Percentiles rank a stretch among this genome's conserved stretches.
These are phyloP conservation scores for Colletotrichum falcatum DNA, from an alignment of 2,329 filamentous ascomycete species.

Conservation along the genomic window DNA sequence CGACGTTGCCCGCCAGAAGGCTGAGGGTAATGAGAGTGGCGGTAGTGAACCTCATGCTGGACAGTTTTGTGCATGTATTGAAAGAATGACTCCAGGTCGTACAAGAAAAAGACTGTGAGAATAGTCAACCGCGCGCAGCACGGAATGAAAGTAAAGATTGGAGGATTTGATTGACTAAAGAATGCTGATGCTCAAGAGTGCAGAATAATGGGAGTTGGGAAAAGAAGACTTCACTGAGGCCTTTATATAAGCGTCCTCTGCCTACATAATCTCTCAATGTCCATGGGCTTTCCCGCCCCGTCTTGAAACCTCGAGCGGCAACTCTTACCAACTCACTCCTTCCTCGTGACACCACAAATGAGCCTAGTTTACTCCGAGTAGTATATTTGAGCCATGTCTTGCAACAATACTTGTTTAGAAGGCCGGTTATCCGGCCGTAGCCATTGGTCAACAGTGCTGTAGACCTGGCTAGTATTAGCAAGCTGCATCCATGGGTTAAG, in stretches of 20 bases:
- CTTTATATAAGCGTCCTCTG: neutral
- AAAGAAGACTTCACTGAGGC: neutral
- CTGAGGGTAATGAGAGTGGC: conserved; percentile 24
- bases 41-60: conserved; percentile 35
- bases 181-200: neutral
- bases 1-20: conserved; percentile 32
- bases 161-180: conserved; percentile 1
- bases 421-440: conserved; percentile 32
- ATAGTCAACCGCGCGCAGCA: conserved; percentile 36
- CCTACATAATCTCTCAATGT: neutral
- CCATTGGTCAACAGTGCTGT: conserved; percentile 26
- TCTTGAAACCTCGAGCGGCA: conserved; percentile 34
- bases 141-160: conserved; percentile 26
- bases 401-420: conserved; percentile 28
- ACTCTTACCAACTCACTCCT: neutral
- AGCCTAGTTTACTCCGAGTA: conserved; percentile 18
- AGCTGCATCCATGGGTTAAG: conserved; percentile 19
- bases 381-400: conserved; percentile 25
- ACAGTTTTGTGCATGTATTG: neutral
- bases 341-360: neutral
- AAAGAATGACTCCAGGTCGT: conserved; percentile 32
- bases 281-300: conserved; percentile 1
- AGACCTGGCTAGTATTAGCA: conserved; percentile 15
- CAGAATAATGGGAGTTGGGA: too few species aligned
- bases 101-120: conserved; percentile 2